Evolutionary conservation across 2,329 filamentous ascomycete species (phyloP), one percentile per base, ranked within the genome.

Genomic region (Davidsoniella neocaledoniae): DNA sequence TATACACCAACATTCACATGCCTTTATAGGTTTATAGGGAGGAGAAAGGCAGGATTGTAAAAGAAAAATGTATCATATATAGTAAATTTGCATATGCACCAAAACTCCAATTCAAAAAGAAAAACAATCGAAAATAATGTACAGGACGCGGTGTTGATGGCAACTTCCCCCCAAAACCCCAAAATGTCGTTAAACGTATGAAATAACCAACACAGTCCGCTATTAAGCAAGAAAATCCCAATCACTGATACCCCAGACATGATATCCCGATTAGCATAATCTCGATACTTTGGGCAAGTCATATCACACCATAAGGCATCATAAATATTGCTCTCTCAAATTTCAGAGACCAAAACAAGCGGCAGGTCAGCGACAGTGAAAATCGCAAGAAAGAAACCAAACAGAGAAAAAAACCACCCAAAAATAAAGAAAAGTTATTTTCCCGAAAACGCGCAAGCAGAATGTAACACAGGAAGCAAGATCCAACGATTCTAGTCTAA

Each of bases 371-470:
- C 23, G 7, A 9, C 3, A 36, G 16, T 7, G 8, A 37, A 3
- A 17, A 37, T 36, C 42, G n/a, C 6, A 48, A 36, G 16, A 43
- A 17, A 49, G 16, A 43, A 49, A 43, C 17, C 16, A 21, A 17
- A 37, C 25, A 49, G 40, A 48, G 36, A 51, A 41, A 46, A 14
- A 45, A 14, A 23, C n/a, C 39, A 14, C 48, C 26, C 26, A 40
- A 21, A 40, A 23, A 43, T 12, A 44, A 23, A 21, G 19, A 42
- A 9, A 29, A 29, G 26, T 29, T 29, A 29, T 12, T 29, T 29
- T 29, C 26, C 26, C 26, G 6, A 29, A 29, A 29, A 29, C 10
- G 26, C 26, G 26, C 26, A 29, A 29, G 26, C 26, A 29, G 26
- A 29, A 23, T 25, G 19, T 14, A 25, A 46, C 43, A 45, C 21